Base-by-base conservation (phyloP, 441 rosid species). In the Theobroma grandiflorum region DNA sequence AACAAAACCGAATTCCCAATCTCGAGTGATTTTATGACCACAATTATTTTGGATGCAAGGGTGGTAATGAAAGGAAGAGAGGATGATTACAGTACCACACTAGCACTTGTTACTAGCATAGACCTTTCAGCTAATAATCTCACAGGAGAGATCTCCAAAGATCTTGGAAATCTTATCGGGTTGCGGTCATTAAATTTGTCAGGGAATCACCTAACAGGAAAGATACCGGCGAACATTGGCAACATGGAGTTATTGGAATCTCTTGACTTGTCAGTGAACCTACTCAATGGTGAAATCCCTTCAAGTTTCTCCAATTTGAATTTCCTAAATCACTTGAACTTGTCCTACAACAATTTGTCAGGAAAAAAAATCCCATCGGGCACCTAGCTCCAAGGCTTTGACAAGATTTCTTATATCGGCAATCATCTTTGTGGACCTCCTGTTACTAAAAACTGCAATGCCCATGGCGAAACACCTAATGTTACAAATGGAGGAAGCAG, bases 261-360 rank as follows among this genome's bases (percentile, higher is more conserved):
- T 8, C 80, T 80, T 50, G 85, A 79, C n/a, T 55, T 85, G 8
- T 86, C 83, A 0, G 73, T n/a, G 37, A 86, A 84, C 65, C 77
- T 5, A 12, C 65, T 81, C 8, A 63, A 37, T 5, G 86, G 86
- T 33, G 26, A 2, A 6, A 74, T 86, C 62, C 88, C 85, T 2
- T 18, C 37, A 2, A 81, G 85, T 79, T 16, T 83, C 6, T 22
- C 85, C 47, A 45, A 52, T 2, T 20, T 81, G 26, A 66, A 72
- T 33, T 82, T 72, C 65, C 43, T 85, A 76, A 85, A 45, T 49
- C 77, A 82, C 67, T 74, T 83, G 68, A 77, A 83, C 74, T 14
- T 81, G 18, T 81, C 86, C 3, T 61, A 69, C 58, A 84, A 81
- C 70, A 59, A 74, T 40, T 35, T 84, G 53, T 16, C 69, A 22